phyloP scores from a whole-genome alignment of 164 flowering plant species.

The Houttuynia cordata region DNA sequence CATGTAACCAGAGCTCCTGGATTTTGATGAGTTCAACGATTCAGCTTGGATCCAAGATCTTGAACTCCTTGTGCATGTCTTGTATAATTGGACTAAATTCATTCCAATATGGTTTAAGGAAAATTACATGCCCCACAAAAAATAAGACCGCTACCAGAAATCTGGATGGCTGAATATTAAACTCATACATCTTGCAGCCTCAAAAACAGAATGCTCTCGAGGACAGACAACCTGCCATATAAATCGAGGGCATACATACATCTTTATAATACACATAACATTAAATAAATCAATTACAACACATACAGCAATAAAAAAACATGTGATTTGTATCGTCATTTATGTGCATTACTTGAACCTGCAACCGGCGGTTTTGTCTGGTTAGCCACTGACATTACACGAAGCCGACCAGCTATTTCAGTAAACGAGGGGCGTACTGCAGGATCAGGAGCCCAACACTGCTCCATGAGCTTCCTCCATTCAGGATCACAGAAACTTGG shows the following conservation, averaged over 20 bases:
- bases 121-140: too few species aligned
- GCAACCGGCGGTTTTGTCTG: background rate
- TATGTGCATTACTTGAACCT: background rate
- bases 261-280: background rate
- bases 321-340: background rate
- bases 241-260: background rate
- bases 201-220: background rate
- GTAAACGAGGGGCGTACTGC: constrained; percentile 57
- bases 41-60: too few species aligned
- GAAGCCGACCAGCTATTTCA: constrained; percentile 54
- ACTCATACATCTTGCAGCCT: too few species aligned
- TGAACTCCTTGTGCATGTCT: too few species aligned
- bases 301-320: background rate
- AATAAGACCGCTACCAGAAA: too few species aligned
- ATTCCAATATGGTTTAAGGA: too few species aligned
- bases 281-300: background rate
- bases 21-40: too few species aligned
- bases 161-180: too few species aligned
- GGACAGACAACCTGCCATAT: background rate
- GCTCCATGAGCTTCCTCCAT: constrained; percentile 71
- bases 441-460: constrained; percentile 82
- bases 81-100: too few species aligned
- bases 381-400: constrained; percentile 27
- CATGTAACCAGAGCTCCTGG: too few species aligned
- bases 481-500: constrained; percentile 61